Evolutionary conservation across 2,329 filamentous ascomycete species (phyloP).

Genomic region (Epichloe scottii): DNA sequence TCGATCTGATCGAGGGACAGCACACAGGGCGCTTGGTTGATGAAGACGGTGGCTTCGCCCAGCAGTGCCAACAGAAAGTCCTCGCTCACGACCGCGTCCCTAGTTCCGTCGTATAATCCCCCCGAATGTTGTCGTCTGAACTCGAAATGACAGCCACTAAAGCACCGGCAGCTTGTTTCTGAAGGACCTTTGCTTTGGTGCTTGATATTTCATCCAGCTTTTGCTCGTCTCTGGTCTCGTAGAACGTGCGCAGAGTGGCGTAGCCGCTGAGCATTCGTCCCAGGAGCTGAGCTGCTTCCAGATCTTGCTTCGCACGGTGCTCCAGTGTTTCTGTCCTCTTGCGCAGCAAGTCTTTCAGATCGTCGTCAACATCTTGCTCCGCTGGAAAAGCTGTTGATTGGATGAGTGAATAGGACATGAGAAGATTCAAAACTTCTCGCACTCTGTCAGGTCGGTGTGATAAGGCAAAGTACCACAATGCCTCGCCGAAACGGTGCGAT

Average conservation of each 20-base stretch:
- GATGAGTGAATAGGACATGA: constrained; percentile 77
- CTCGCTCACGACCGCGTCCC: constrained; percentile 74
- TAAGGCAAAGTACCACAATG: constrained; percentile 81
- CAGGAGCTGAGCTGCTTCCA: constrained; percentile 70
- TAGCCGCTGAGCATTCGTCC: constrained; percentile 85
- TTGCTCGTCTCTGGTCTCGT: constrained; percentile 62
- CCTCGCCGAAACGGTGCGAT: constrained; percentile 70
- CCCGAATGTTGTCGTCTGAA: constrained; percentile 86
- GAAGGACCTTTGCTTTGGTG: constrained; percentile 42
- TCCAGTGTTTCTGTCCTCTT: constrained; percentile 62
- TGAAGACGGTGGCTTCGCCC: constrained; percentile 69
- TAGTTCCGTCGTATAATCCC: constrained; percentile 70
- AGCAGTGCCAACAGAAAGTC: constrained; percentile 76
- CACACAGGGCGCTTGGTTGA: constrained; percentile 43
- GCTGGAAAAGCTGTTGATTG: constrained; percentile 74
- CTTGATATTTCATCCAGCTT: constrained; percentile 16
- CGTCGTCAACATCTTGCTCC: constrained; percentile 56
- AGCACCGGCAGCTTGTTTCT: constrained; percentile 57
- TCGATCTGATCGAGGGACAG: constrained; percentile 63
- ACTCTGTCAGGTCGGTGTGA: constrained; percentile 69
- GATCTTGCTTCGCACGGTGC: constrained; percentile 58
- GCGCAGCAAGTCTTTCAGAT: constrained; percentile 56
- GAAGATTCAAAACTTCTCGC: constrained; percentile 70
- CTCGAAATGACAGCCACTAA: constrained; percentile 75
- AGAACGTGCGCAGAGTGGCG: constrained; percentile 80